Percentiles rank a stretch among this genome's conserved stretches.
Evolutionary conservation across 2,329 filamentous ascomycete genomes (phyloP).

Genomic region (Calonectria fujianensis): DNA sequence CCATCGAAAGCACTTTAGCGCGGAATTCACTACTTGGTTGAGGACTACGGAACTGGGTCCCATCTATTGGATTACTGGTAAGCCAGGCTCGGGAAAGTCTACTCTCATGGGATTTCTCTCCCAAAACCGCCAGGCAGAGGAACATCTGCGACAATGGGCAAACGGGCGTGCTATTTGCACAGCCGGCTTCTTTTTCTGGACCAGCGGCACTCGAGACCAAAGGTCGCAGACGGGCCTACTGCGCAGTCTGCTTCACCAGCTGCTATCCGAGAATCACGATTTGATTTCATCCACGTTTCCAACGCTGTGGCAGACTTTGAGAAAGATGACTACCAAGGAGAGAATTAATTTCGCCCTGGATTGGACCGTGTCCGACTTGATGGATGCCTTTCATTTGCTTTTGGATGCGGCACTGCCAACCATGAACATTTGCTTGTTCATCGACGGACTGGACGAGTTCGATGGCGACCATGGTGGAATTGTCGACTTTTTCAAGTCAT

Average conservation of each 20-base stretch:
- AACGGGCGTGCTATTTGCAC: constrained; percentile 52
- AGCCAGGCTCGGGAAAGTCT: constrained; percentile 68
- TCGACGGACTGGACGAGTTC: constrained; percentile 61
- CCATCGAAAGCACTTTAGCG: constrained; percentile 30
- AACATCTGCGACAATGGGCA: constrained; percentile 55
- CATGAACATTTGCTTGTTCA: constrained; percentile 55
- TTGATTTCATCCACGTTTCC: constrained; percentile 55
- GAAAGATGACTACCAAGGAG: constrained; percentile 56
- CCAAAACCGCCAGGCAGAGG: constrained; percentile 45
- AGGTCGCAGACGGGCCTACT: constrained; percentile 61
- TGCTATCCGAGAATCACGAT: constrained; percentile 53
- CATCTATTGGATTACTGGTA: constrained; percentile 63
- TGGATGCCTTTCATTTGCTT: constrained; percentile 50
- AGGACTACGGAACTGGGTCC: constrained; percentile 44
- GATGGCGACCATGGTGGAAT: constrained; percentile 56
- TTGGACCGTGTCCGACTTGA: constrained; percentile 58
- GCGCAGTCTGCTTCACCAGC: constrained; percentile 61
- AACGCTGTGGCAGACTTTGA: constrained; percentile 54
- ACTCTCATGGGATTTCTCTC: constrained; percentile 65
- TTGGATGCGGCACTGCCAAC: constrained; percentile 46
- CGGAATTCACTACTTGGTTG: constrained; percentile 56
- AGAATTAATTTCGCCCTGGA: constrained; percentile 55
- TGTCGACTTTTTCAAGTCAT: constrained; percentile 54
- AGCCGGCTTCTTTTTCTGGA: constrained; percentile 68
- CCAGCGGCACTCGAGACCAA: constrained; percentile 62